Evolutionary conservation across 208 protist species (phyloP).

Genomic region (Willaertia magna): DNA sequence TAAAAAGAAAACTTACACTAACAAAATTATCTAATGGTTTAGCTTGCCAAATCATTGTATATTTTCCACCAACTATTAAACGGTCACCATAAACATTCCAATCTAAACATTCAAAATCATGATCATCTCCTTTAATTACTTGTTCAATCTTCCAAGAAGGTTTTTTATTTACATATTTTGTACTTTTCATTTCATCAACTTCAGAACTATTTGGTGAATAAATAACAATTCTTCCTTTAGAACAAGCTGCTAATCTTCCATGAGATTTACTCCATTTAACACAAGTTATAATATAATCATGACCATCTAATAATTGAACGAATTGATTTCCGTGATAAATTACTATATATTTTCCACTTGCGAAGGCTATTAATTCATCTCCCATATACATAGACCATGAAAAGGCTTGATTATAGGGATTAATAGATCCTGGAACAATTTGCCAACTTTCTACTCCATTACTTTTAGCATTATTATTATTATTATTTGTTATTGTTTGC

Average conservation of each 20-base stretch:
- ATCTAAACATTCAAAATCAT: neutral
- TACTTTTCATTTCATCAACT: neutral
- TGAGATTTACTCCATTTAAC: neutral
- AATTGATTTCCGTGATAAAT: neutral
- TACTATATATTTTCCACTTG: neutral
- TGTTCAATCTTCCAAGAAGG: neutral
- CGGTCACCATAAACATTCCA: slow-evolving; percentile 7
- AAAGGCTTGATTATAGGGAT: neutral
- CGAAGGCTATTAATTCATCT: neutral
- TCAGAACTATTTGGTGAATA: neutral
- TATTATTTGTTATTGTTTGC: no score
- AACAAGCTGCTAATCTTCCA: neutral
- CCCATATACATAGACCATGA: neutral
- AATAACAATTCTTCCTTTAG: neutral
- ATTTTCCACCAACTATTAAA: neutral
- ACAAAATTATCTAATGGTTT: neutral
- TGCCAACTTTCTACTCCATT: neutral
- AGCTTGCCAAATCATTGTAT: neutral
- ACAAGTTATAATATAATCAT: neutral
- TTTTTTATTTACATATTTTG: neutral
- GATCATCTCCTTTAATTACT: neutral
- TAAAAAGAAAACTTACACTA: neutral
- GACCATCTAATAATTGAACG: neutral
- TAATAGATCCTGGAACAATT: neutral
- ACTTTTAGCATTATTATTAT: no score